Evolutionary conservation across 2,329 filamentous ascomycete genomes (phyloP).

Genomic region (Colletotrichum musae): DNA sequence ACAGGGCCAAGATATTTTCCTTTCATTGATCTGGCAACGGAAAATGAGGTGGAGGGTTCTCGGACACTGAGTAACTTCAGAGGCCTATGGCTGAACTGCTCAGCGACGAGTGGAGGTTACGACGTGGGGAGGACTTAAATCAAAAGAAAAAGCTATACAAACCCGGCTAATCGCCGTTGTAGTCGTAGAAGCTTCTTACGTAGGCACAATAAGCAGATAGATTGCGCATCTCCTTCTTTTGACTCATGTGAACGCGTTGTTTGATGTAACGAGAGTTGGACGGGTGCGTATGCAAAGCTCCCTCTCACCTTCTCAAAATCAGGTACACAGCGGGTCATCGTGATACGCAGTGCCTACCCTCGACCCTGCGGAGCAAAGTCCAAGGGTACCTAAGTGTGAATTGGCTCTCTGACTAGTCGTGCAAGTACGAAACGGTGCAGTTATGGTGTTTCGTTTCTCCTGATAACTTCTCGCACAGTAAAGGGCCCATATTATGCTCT

Average conservation of each 20-base stretch:
- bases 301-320: too few species aligned
- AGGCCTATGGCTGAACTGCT: constrained; percentile 3
- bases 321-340: too few species aligned
- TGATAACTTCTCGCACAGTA: too few species aligned
- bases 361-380: too few species aligned
- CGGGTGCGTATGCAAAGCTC: too few species aligned
- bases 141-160: constrained; percentile 36
- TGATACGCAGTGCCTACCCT: too few species aligned
- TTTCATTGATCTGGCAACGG: constrained; percentile 38
- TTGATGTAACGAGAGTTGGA: too few species aligned
- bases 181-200: constrained; percentile 39
- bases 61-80: not conserved
- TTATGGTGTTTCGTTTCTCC: too few species aligned
- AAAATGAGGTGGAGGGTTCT: constrained; percentile 32
- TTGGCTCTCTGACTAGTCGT: too few species aligned
- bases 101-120: constrained; percentile 25
- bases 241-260: not conserved
- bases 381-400: too few species aligned
- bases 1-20: constrained; percentile 34
- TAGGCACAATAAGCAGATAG: constrained; percentile 38
- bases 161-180: constrained; percentile 21
- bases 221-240: constrained; percentile 14
- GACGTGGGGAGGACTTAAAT: constrained; percentile 15
- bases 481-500: too few species aligned
- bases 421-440: too few species aligned